These are phyloP conservation scores for Helotiales sp. DNA, from an alignment of 2,329 filamentous ascomycete genomes.

Conservation along the genomic window DNA sequence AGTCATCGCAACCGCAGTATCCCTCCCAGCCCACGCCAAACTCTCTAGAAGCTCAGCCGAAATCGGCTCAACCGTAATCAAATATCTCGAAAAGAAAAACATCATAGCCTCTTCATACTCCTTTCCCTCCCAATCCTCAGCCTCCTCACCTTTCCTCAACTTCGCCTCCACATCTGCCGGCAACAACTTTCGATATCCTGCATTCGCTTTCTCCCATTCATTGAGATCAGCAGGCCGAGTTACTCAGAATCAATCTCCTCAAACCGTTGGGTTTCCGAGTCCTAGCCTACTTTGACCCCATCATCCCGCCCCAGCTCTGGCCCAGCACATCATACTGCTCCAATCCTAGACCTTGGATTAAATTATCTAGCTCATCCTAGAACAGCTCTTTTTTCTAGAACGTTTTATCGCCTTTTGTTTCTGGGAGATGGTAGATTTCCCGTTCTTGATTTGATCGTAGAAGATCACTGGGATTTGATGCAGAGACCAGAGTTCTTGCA, in stretches of 20 bases:
- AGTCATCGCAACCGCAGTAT: slow-evolving; percentile 38
- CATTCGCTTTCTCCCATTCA: slow-evolving; percentile 35
- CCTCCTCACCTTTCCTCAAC: slow-evolving; percentile 27
- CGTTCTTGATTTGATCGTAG: slow-evolving; percentile 61
- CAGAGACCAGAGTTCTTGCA: slow-evolving; percentile 15
- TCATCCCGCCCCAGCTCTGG: slow-evolving; percentile 59
- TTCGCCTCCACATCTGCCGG: slow-evolving; percentile 33
- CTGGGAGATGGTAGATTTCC: slow-evolving; percentile 53
- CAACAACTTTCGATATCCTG: slow-evolving; percentile 31
- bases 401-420: slow-evolving; percentile 48
- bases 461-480: slow-evolving; percentile 51
- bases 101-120: slow-evolving; percentile 23
- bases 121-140: neutral
- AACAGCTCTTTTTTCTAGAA: slow-evolving; percentile 58
- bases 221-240: slow-evolving; percentile 3
- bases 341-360: slow-evolving; percentile 50
- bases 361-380: slow-evolving; percentile 54
- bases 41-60: slow-evolving; percentile 26
- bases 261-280: slow-evolving; percentile 44
- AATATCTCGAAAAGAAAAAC: slow-evolving; percentile 12
- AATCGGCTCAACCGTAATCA: neutral
- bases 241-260: slow-evolving; percentile 45
- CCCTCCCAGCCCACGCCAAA: slow-evolving; percentile 32
- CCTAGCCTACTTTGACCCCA: slow-evolving; percentile 50
- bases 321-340: slow-evolving; percentile 51